These are phyloP conservation scores for Blechomonas ayalai DNA, from an alignment of 208 protist species.

Conservation along the genomic window DNA sequence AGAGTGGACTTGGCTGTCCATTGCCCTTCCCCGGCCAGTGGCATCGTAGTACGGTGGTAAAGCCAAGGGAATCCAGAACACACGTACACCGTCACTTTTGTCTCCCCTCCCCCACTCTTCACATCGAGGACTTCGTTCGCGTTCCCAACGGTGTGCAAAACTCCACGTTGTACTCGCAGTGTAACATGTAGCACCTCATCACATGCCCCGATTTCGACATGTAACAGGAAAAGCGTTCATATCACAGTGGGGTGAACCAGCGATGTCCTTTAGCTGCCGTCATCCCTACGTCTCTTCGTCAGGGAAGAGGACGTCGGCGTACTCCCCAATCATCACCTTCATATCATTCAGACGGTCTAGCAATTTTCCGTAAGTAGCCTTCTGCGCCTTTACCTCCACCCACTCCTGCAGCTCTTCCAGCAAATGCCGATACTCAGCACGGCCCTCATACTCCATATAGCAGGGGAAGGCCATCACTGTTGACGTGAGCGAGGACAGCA, in stretches of 20 bases:
- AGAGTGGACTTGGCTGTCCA: too few species aligned
- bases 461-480: conserved; percentile 50
- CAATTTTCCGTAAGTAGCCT: conserved; percentile 54
- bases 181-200: too few species aligned
- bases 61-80: too few species aligned
- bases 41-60: too few species aligned
- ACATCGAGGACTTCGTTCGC: too few species aligned
- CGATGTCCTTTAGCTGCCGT: neutral
- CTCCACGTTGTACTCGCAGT: too few species aligned
- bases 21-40: too few species aligned
- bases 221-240: too few species aligned
- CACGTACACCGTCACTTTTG: too few species aligned
- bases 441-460: conserved; percentile 30
- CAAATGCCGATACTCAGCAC: conserved; percentile 48
- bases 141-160: too few species aligned
- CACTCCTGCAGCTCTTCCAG: conserved; percentile 75
- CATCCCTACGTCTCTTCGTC: conserved; percentile 13
- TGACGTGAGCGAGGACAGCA: conserved; percentile 43
- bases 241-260: neutral
- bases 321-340: conserved; percentile 46
- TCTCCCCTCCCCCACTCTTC: too few species aligned
- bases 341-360: conserved; percentile 51
- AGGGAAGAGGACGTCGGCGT: conserved; percentile 46
- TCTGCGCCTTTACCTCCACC: conserved; percentile 75
- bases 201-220: too few species aligned